These are phyloP conservation scores for Neopestalotiopsis sp. DNA, from an alignment of 2,329 filamentous ascomycete species.

Conservation along the genomic window DNA sequence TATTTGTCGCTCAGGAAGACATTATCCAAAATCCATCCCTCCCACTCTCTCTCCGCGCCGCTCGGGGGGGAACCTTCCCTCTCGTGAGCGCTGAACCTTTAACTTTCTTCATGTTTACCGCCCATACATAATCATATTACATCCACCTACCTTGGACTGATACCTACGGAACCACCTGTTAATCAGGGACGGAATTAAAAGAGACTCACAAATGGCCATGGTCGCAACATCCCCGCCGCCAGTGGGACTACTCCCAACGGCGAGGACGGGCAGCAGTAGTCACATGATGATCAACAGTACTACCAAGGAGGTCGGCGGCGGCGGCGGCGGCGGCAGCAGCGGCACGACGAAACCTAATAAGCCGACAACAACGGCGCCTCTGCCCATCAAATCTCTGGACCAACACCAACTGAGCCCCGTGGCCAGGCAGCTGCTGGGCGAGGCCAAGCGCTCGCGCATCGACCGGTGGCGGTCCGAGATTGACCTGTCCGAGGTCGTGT, in stretches of 20 bases:
- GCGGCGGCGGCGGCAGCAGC: neutral
- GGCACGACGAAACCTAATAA: neutral
- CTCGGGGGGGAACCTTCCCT: no score
- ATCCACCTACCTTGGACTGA: no score
- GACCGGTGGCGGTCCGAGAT: conserved; percentile 58
- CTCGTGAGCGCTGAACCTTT: no score
- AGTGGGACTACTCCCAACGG: neutral
- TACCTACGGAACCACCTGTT: neutral
- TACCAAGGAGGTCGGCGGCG: neutral
- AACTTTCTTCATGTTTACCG: no score
- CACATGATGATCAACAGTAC: neutral
- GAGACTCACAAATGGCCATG: neutral
- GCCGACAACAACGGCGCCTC: neutral
- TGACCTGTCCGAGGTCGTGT: conserved; percentile 39
- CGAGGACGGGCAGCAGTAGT: neutral
- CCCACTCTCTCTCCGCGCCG: no score
- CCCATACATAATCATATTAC: no score
- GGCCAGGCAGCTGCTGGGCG: conserved; percentile 17
- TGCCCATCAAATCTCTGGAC: conserved; percentile 13
- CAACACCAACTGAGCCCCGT: conserved; percentile 16
- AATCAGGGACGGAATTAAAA: neutral
- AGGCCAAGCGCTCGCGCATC: conserved; percentile 43
- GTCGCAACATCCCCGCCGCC: neutral
- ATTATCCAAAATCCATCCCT: no score
- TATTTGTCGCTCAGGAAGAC: no score